A percentile compares a stretch with the other conserved stretches of the same genome.
phyloP scores from a whole-genome alignment of 2,329 filamentous ascomycete genomes.

The Lachnellula suecica region DNA sequence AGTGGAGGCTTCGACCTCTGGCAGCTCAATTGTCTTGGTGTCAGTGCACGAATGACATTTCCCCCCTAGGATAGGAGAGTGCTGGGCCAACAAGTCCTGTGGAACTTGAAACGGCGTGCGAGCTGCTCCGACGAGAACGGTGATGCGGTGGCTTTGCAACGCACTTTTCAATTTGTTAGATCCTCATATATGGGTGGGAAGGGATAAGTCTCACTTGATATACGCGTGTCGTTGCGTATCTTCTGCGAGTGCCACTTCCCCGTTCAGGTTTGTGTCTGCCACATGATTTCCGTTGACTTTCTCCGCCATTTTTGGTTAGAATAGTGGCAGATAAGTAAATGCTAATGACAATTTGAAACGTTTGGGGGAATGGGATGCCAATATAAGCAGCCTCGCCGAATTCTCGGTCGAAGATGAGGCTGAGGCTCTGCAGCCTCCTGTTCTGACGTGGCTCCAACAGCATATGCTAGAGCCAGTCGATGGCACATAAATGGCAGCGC shows the following conservation, averaged over 20 bases:
- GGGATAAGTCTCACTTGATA: not conserved
- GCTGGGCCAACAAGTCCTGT: not conserved
- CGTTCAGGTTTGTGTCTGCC: not conserved
- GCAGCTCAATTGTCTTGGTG: not conserved
- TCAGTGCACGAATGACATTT: not conserved
- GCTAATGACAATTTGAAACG: not conserved
- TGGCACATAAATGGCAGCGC: too few species aligned
- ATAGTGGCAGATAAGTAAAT: not conserved
- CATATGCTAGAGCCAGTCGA: not conserved
- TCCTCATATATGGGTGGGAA: not conserved
- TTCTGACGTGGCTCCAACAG: not conserved
- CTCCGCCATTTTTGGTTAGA: not conserved
- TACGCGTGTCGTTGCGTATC: not conserved
- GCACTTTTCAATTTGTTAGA: constrained; percentile 1
- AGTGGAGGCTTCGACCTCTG: constrained; percentile 5
- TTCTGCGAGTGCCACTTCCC: not conserved
- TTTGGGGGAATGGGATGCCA: not conserved
- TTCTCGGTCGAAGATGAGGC: not conserved
- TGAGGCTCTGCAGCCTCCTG: not conserved
- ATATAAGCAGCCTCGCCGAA: not conserved
- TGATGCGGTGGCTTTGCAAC: constrained; percentile 8
- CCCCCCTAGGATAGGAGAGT: not conserved
- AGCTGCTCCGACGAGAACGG: constrained; percentile 3
- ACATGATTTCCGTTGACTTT: not conserved
- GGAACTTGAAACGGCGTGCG: constrained; percentile 2